phyloP scores from a whole-genome alignment of 2,329 filamentous ascomycete species.

The Beauveria varroae region DNA sequence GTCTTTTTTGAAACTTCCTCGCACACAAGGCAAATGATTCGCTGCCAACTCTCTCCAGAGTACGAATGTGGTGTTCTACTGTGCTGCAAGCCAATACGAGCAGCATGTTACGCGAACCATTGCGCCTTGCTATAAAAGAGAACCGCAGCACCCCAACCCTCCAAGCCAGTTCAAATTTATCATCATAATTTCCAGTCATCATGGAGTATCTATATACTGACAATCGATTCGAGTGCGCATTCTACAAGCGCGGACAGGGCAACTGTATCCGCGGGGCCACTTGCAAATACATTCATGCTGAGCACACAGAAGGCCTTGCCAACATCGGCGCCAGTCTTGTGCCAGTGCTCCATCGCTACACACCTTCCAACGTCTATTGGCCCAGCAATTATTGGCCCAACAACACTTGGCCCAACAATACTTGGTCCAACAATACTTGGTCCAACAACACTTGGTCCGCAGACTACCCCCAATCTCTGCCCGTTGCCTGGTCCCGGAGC shows the following conservation, averaged over 20 bases:
- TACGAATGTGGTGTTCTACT: not conserved
- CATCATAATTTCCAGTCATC: not conserved
- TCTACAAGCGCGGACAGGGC: not conserved
- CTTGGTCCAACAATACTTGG: not conserved
- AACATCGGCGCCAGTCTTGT: not conserved
- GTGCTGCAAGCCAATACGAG: not conserved
- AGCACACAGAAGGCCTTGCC: not conserved
- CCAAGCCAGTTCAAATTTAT: no score
- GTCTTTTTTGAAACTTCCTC: not conserved
- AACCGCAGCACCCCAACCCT: not conserved
- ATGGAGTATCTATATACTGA: not conserved
- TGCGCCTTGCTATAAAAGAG: not conserved
- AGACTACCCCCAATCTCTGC: not conserved
- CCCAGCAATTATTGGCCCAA: not conserved
- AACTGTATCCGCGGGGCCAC: not conserved
- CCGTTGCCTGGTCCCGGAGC: not conserved
- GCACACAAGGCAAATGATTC: not conserved
- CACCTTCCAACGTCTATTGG: not conserved
- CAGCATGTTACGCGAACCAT: not conserved
- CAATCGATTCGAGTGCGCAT: not conserved
- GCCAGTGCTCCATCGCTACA: not conserved
- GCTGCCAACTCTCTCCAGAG: not conserved
- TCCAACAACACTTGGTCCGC: not conserved
- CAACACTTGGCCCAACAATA: no score
- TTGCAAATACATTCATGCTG: not conserved